Evolutionary conservation across 164 flowering plant species (phyloP), one percentile per base, ranked within the genome.

Genomic region (Cinnamomum chago): DNA sequence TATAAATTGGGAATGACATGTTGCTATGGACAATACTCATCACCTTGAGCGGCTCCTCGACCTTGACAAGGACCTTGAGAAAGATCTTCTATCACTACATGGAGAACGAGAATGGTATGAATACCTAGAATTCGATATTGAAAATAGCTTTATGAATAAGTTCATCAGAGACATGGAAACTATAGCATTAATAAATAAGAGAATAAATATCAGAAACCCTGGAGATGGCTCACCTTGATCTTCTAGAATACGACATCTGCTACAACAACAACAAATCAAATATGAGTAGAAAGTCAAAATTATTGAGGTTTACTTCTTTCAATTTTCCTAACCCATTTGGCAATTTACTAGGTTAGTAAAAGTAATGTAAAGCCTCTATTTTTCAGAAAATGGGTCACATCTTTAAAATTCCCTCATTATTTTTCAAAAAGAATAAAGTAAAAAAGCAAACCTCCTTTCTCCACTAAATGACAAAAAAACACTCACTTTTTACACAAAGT

Each of bases 211-310:
- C 47, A 35, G 47, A 35, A 7, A 35, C 9, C 47, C 47, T 35
- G 10, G 9, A 35, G 47, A 35, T 35, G 10, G 67, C 84, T 25
- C 65, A 88, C 91, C 94, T 89, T 65, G 94, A 87, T 79, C 97
- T 85, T 72, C 85, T 84, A 4, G 96, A 88, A 83, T 89, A 87
- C 9, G 97, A 91, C 98, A 94, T 94, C 96, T 92, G 88, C 28
- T 71, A 71, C 24, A 50, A 27, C 23, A 65, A 17, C 17, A 40
- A 35, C 10, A 35, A 22, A 62, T 2, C 9, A 72, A 50, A 18
- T 12, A 64, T 18, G 3, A 28, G 58, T 18, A 13, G 10, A 35
- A 35, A 35, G 10, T 35, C 9, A 35, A 35, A 35, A 35, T 35
- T 7, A 35, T 35, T 35, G 47, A 35, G 1, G 33, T 30, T 30